Evolutionary conservation across 768 basidiomycete genomes (phyloP).

Genomic region (Serendipita sp.): DNA sequence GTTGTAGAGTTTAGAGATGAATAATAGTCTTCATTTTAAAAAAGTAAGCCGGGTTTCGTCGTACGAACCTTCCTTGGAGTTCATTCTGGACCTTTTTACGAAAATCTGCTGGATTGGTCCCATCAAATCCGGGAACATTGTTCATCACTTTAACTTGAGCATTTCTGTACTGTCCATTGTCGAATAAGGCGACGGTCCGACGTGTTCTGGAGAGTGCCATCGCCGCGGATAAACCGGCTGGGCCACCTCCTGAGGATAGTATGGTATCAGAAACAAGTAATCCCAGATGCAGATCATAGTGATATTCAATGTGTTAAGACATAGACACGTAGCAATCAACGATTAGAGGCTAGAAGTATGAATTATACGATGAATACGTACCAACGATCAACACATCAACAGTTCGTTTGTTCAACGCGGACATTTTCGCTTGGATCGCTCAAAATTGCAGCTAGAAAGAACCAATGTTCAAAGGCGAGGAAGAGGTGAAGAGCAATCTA

Average conservation of each 20-base stretch:
- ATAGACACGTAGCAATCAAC: neutral
- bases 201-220: slow-evolving; percentile 13
- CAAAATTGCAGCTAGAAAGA: no score
- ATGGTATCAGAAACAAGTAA: neutral
- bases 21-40: neutral
- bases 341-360: neutral
- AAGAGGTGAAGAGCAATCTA: no score
- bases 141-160: slow-evolving; percentile 9
- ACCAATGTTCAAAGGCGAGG: no score
- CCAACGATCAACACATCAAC: slow-evolving; percentile 1
- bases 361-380: neutral
- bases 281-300: neutral
- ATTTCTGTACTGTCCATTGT: slow-evolving; percentile 16
- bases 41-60: neutral
- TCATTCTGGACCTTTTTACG: neutral
- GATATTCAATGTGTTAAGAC: neutral
- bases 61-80: neutral
- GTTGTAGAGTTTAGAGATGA: neutral
- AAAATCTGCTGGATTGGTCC: neutral
- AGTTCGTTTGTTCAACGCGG: neutral
- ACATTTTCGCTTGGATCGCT: neutral
- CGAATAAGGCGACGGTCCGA: slow-evolving; percentile 14
- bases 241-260: slow-evolving; percentile 14
- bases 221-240: slow-evolving; percentile 17
- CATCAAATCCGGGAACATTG: slow-evolving; percentile 9